Base-by-base conservation (phyloP, 257 asterid species). In the Solanum tacnaense region DNA sequence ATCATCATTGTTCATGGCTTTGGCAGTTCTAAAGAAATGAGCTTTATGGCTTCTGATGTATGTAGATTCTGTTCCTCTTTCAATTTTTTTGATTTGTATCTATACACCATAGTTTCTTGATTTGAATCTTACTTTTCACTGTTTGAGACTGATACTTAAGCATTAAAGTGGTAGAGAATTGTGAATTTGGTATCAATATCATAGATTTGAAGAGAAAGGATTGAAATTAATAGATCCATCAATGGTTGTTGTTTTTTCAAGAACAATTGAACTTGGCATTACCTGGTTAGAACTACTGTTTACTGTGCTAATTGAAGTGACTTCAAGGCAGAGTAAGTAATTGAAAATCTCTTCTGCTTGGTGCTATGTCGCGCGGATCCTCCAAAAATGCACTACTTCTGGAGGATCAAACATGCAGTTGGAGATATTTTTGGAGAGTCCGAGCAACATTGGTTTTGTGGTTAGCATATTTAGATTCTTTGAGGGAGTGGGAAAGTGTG, bases 11-110 rank as follows among this genome's bases (percentile, higher is more conserved):
- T 92, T 90, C 98, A 97, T 92, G 99, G 98, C 84, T 97, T 96
- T 90, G 99, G 92, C 60, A 96, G 98, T 93, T 89, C 95, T 85
- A 96, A 96, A 90, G 98, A 97, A 11, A 95, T 96, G 98, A 93
- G 89, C 84, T 96, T 97, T 86, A 90, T 92, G 93, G 98, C 96
- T 44, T 91, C 99, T 84, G 93, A 94, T 90, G 99, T 97, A 90
- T 76, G 85, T 86, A 6, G 23, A 56, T 68, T 73, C 62, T 29
- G n/a, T 81, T 4, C 35, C 39, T 9, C 21, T 84, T 49, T 36
- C 67, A 13, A 21, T 13, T 82, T 18, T 52, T 86, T 49, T 49
- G 1, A 79, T 70, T 29, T 76, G 58, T 76, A 76, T 52, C 23
- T 44, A 15, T 38, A 76, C 31, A 44, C 39, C 20, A 5, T 49